Conservation (phyloP, 768 basidiomycete genomes). For the Agaricus sinodeliciosus region DNA sequence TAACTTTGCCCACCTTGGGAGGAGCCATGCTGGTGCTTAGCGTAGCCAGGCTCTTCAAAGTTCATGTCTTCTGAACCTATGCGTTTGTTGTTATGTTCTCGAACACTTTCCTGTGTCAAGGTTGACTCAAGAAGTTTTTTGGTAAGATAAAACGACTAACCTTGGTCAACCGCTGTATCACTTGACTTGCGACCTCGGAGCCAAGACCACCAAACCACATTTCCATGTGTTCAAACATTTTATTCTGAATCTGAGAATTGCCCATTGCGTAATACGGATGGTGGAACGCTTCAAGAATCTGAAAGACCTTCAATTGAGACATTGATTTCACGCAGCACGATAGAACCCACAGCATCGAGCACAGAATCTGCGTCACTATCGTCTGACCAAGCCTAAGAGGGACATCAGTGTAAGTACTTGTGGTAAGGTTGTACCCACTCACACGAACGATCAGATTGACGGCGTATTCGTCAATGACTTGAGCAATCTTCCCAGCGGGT, state of each 20-base stretch:
- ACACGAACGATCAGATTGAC: conserved; percentile 54
- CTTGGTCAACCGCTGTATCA: conserved; percentile 47
- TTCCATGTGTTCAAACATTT: conserved; percentile 53
- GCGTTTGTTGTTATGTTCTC: conserved; percentile 51
- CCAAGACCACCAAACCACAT: conserved; percentile 46
- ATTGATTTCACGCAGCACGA: no score
- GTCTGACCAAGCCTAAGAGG: conserved; percentile 41
- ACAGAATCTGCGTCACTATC: conserved; percentile 36
- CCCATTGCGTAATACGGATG: conserved; percentile 61
- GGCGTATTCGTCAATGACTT: conserved; percentile 55
- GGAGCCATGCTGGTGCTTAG: conserved; percentile 4
- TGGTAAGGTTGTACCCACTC: conserved; percentile 2
- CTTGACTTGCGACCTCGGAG: conserved; percentile 33
- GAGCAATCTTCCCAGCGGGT: conserved; percentile 68
- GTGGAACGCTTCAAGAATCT: conserved; percentile 62
- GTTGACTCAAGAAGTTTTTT: neutral
- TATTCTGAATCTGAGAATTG: conserved; percentile 45
- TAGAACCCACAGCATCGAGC: conserved; percentile 32
- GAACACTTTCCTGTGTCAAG: conserved; percentile 40
- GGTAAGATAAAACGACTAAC: conserved; percentile 19
- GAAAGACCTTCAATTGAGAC: neutral
- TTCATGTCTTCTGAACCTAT: conserved; percentile 38
- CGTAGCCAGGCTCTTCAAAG: conserved; percentile 30
- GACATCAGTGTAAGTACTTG: neutral
- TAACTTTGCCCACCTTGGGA: neutral